Percentiles rank a stretch among this genome's conserved stretches.
Conservation (phyloP, 2,329 filamentous ascomycete species). For the Paraphaeosphaeria sporulosa region DNA sequence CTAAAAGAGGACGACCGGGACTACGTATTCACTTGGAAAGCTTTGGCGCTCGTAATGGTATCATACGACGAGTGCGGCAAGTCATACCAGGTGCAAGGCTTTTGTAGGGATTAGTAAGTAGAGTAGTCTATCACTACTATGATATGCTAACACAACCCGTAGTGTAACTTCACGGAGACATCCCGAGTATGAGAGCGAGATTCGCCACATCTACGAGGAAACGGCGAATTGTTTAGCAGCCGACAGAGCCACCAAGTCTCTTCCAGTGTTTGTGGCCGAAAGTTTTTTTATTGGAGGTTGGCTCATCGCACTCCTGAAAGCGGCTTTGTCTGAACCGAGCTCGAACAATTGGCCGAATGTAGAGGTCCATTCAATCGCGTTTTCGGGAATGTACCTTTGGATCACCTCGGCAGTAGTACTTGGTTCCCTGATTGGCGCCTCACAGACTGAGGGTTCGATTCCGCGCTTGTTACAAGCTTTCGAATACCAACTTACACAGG, state of each 20-base stretch:
- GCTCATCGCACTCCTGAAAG: constrained; percentile 27
- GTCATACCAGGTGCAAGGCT: constrained; percentile 12
- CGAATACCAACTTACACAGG: constrained; percentile 20
- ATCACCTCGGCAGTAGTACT: constrained; percentile 25
- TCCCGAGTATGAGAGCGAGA: constrained; percentile 16
- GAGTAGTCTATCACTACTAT: neutral
- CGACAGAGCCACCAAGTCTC: constrained; percentile 24
- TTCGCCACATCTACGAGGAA: constrained; percentile 27
- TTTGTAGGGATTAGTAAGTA: constrained; percentile 23
- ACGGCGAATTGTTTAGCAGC: constrained; percentile 24
- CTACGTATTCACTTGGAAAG: constrained; percentile 26
- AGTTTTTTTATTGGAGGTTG: constrained; percentile 28
- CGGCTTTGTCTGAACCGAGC: constrained; percentile 25
- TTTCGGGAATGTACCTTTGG: constrained; percentile 30
- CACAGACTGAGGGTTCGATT: constrained; percentile 27
- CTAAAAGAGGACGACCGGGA: constrained; percentile 5
- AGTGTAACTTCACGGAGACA: constrained; percentile 11
- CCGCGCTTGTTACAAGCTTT: constrained; percentile 26
- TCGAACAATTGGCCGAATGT: constrained; percentile 29
- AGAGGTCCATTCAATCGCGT: constrained; percentile 26
- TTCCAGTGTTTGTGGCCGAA: constrained; percentile 27
- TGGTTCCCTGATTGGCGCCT: constrained; percentile 24
- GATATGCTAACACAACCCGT: constrained; percentile 4
- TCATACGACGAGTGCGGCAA: constrained; percentile 32
- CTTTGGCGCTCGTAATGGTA: constrained; percentile 27